A percentile compares a stretch with the other conserved stretches of the same genome.
phyloP scores from a whole-genome alignment of 148 eudicot species.

The Beta vulgaris region DNA sequence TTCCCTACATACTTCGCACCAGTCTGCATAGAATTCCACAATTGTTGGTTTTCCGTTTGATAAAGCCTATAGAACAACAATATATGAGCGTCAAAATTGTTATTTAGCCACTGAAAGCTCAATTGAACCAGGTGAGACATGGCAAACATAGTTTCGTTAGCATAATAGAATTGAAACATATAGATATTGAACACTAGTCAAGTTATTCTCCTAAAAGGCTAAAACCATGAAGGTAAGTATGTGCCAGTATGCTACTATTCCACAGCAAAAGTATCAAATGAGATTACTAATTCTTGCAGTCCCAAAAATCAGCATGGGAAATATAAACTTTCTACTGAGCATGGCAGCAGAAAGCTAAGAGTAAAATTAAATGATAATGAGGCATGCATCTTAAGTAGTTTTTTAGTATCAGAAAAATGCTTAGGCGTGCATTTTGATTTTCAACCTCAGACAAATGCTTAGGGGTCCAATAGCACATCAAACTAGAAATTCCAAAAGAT shows the following conservation, averaged over 20 bases:
- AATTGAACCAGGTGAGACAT: neutral
- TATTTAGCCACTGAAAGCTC: neutral
- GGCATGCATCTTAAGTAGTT: neutral
- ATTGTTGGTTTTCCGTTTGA: constrained; percentile 96
- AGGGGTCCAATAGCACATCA: too few species aligned
- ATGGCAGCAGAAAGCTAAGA: neutral
- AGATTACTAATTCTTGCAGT: neutral
- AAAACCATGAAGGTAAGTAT: too few species aligned
- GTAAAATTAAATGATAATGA: neutral
- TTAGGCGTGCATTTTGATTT: too few species aligned
- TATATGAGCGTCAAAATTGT: neutral
- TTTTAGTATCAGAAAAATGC: too few species aligned
- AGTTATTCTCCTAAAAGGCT: neutral
- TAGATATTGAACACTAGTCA: neutral
- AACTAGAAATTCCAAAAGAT: too few species aligned
- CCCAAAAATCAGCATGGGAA: neutral
- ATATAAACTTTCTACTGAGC: neutral
- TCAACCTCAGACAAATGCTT: too few species aligned
- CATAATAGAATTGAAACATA: too few species aligned
- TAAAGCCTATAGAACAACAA: constrained; percentile 53
- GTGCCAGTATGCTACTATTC: neutral
- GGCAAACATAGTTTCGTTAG: neutral
- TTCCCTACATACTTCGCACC: constrained; percentile 99
- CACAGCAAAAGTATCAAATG: neutral
- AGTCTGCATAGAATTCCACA: constrained; percentile 98